Evolutionary conservation across 2,329 filamentous ascomycete genomes (phyloP), one percentile per base, ranked within the genome.

Genomic region (Parascedosporium putredinis): DNA sequence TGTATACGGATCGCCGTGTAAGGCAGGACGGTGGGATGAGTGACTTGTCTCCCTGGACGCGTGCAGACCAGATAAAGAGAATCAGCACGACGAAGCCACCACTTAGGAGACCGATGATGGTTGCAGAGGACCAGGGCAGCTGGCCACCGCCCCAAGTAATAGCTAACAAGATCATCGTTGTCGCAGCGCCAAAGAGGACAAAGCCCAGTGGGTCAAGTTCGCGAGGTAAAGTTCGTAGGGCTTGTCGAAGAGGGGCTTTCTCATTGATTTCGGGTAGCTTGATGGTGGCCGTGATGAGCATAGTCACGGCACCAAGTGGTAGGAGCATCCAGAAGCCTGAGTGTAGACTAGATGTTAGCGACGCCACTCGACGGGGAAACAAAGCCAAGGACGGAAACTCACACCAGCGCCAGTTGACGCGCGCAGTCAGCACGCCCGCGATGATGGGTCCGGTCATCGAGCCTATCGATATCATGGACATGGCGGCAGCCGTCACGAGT

Each of bases 151-250:
- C 69, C 71, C 71, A 76, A 51, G 75, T 70, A 5, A 77, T 60
- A 18, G 73, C 73, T 1, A 77, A 61, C 0, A 76, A 56, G n/a
- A 75, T 61, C 52, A 69, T 75, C 18, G 74, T 60, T 7, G 73
- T 62, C 14, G 67, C 57, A 1, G 62, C 62, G 54, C 61, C 40
- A 29, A 66, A 64, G 3, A 65, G 55, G n/a, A 52, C 49, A 3
- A 59, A 62, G 8, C 63, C 63, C 6, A 65, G 52, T n/a, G 59
- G 5, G 4, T 59, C 57, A 1, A 59, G 45, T 12, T 33, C n/a
- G 6, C 10, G n/a, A n/a, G 16, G 10, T n/a, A 47, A 14, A 20
- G 12, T 14, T 5, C 12, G 14, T 3, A 20, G 16, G 16, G 45
- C 18, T 25, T 47, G 23, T 2, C 18, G 20, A 52, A 67, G 51